phyloP scores from a whole-genome alignment of 352 stramenopile species.

The Peronosclerospora sorghi region DNA sequence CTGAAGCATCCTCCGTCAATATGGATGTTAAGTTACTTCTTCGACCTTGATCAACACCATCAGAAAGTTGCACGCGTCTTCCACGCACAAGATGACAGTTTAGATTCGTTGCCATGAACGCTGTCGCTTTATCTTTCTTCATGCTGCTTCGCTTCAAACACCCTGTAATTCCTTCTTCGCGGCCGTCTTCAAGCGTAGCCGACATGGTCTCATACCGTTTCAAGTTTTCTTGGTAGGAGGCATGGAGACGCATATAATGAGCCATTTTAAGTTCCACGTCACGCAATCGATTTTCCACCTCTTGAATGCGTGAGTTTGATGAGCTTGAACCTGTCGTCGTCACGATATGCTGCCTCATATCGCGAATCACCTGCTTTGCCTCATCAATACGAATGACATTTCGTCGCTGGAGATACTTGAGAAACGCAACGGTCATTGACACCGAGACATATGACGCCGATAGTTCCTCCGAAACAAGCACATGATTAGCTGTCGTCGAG shows the following conservation, averaged over 20 bases:
- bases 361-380: constrained; percentile 30
- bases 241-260: constrained; percentile 50
- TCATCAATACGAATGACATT: constrained; percentile 59
- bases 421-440: constrained; percentile 70
- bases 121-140: constrained; percentile 76
- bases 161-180: constrained; percentile 72
- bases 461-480: constrained; percentile 75
- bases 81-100: constrained; percentile 75
- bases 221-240: constrained; percentile 53
- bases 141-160: constrained; percentile 76
- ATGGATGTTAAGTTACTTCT: constrained; percentile 18
- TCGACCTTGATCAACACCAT: constrained; percentile 11
- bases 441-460: constrained; percentile 72
- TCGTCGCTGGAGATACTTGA: constrained; percentile 57
- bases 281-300: constrained; percentile 29
- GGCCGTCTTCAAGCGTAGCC: constrained; percentile 58
- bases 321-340: constrained; percentile 4
- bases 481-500: constrained; percentile 43
- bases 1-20: constrained; percentile 20
- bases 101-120: constrained; percentile 83
- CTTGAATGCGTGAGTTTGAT: constrained; percentile 11
- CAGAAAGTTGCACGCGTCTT: constrained; percentile 41
- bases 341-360: constrained; percentile 51
- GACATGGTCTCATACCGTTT: constrained; percentile 59
- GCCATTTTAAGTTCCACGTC: constrained; percentile 44